A percentile compares a stretch with the other conserved stretches of the same genome.
Evolutionary conservation across 148 eudicot species (phyloP).

Genomic region (Agrostemma githago): DNA sequence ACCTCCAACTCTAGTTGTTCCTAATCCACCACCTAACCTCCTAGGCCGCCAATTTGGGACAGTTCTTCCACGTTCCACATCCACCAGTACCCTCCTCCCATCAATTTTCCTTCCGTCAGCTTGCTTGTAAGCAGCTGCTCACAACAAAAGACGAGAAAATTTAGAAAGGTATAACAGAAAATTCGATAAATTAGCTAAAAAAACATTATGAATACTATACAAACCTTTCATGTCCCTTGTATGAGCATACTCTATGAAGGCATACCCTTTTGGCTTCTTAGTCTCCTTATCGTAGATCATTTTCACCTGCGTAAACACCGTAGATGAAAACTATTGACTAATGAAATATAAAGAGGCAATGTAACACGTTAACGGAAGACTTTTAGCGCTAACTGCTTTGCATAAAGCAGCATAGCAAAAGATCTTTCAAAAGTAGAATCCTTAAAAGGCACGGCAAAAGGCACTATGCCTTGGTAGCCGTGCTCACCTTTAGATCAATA

Average conservation of each 20-base stretch:
- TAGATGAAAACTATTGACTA: slow-evolving; percentile 21
- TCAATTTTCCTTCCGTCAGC: slow-evolving; percentile 97
- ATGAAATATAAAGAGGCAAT: slow-evolving; percentile 12
- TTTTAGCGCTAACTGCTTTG: not conserved
- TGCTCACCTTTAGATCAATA: slow-evolving; percentile 86
- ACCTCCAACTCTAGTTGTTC: slow-evolving; percentile 79
- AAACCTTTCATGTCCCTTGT: slow-evolving; percentile 99
- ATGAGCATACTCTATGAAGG: slow-evolving; percentile 86
- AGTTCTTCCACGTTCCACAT: slow-evolving; percentile 98
- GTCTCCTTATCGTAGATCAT: slow-evolving; percentile 66
- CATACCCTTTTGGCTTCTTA: slow-evolving; percentile 93
- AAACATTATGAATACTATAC: not conserved
- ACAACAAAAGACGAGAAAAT: not conserved
- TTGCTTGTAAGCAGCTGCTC: slow-evolving; percentile 95
- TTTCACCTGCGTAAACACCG: slow-evolving; percentile 58
- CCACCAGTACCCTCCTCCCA: slow-evolving; percentile 94
- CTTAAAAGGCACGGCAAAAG: slow-evolving; percentile 90
- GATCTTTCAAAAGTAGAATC: slow-evolving; percentile 29
- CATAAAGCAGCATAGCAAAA: slow-evolving; percentile 24
- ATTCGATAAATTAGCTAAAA: not conserved
- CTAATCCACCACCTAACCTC: slow-evolving; percentile 97
- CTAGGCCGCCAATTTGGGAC: slow-evolving; percentile 99
- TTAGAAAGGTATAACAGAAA: slow-evolving; percentile 3
- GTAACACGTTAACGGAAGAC: slow-evolving; percentile 15
- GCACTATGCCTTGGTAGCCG: slow-evolving; percentile 94